A percentile compares a stretch with the other conserved stretches of the same genome.
phyloP scores from a whole-genome alignment of 106 monocot genomes.

The Allium sativum region DNA sequence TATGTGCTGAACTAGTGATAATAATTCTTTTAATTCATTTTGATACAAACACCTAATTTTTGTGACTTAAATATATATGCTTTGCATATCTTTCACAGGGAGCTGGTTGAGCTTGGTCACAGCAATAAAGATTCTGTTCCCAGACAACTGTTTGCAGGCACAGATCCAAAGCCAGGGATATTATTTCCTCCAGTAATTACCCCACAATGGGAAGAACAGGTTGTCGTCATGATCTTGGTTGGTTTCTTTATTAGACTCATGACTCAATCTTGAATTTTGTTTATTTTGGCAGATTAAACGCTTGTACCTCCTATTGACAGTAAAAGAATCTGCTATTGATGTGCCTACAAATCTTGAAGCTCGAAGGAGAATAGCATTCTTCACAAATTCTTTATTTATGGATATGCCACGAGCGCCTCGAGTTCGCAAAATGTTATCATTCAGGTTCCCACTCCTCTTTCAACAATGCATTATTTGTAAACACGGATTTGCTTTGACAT shows the following conservation, averaged over 20 bases:
- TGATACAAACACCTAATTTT: not conserved
- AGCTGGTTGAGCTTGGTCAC: slow-evolving; percentile 93
- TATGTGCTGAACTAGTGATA: not conserved
- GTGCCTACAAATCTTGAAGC: slow-evolving; percentile 98
- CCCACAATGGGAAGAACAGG: slow-evolving; percentile 99
- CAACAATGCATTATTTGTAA: not conserved
- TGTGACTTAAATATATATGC: not conserved
- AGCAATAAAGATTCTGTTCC: slow-evolving; percentile 84
- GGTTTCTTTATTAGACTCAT: not conserved
- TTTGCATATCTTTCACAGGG: slow-evolving; percentile 27
- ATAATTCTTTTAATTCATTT: not conserved
- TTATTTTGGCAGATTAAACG: slow-evolving; percentile 70
- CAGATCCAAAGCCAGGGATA: slow-evolving; percentile 80
- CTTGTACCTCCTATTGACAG: slow-evolving; percentile 76
- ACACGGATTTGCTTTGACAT: not conserved
- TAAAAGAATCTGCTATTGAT: slow-evolving; percentile 93
- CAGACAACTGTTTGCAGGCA: slow-evolving; percentile 92
- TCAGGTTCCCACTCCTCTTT: slow-evolving; percentile 47
- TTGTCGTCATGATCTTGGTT: slow-evolving; percentile 5
- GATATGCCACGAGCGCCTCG: slow-evolving; percentile 92
- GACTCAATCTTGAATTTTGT: not conserved
- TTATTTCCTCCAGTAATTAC: slow-evolving; percentile 75
- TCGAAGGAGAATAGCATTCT: slow-evolving; percentile 86
- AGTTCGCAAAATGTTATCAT: slow-evolving; percentile 96
- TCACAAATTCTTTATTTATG: slow-evolving; percentile 98